Evolutionary conservation across 257 asterid species (phyloP), one percentile per base, ranked within the genome.

Genomic region (Anisodus tanguticus): DNA sequence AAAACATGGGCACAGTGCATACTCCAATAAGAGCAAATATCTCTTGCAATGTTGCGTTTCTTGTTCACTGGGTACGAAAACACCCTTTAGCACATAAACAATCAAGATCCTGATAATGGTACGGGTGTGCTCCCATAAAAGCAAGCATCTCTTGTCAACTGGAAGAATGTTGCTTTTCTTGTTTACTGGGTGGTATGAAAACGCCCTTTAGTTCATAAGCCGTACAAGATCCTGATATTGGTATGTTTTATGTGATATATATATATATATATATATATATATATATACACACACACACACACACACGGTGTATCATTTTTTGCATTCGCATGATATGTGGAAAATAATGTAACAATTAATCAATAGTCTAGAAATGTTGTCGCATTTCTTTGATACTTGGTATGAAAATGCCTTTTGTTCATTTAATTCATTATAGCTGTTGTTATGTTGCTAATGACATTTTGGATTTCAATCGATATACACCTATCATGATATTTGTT

Each of bases 21-120:
- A 49, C n/a, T 74, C 81, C 62, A 74, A 22, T 49, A 74, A 22
- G 81, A 74, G n/a, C 45, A 22, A 74, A 4, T 60, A 22, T 74
- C 7, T 22, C 62, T 22, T 74, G 57, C 37, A 22, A 49, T 74
- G 43, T 22, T 74, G 43, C 35, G 15, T 39, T 70, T 70, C 51
- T 68, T 68, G 76, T 70, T 43, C 15, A 41, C 54, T 70, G 78
- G 35, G 55, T 70, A 13, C 8, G 35, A 9, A 17, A 8, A 70
- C 8, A 8, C 35, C 15, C 53, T 41, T 70, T 12, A 70, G 55
- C 6, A 3, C 54, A 16, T 70, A 8, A 70, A 2, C 3, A 1
- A 41, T 41, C 9, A 41, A 41, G 26, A 41, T 19, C 54, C 31
- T 70, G 51, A 15, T 17, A 70, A 39, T 43, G 26, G 54, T 70